These are phyloP conservation scores for Paecilomyces sp. DNA, from an alignment of 2,329 filamentous ascomycete genomes.

Conservation along the genomic window DNA sequence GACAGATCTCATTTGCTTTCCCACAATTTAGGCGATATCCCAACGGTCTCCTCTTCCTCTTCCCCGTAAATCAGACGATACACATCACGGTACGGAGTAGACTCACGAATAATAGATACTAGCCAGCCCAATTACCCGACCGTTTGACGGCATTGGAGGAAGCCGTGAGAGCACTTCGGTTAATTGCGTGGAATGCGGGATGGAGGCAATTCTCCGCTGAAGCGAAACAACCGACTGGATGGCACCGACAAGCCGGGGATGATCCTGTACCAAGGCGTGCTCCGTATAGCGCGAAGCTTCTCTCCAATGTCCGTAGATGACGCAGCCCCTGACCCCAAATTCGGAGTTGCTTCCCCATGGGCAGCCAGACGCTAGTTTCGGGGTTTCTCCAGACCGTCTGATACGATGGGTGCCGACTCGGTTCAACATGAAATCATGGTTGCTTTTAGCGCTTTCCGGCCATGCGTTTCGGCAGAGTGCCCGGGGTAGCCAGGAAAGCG, in stretches of 20 bases:
- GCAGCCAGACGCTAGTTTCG: conserved; percentile 10
- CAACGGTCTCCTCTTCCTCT: background rate
- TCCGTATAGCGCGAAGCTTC: background rate
- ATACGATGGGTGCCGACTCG: conserved; percentile 5
- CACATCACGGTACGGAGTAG: background rate
- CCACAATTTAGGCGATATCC: background rate
- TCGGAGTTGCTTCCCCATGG: conserved; percentile 8
- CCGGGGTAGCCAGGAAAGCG: background rate
- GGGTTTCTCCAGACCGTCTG: conserved; percentile 12
- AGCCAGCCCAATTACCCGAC: background rate
- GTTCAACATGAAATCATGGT: background rate
- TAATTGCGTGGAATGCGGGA: background rate
- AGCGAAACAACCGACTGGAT: background rate
- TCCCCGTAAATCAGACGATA: background rate
- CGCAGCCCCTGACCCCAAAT: conserved; percentile 6
- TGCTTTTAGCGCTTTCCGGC: background rate
- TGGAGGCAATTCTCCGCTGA: background rate
- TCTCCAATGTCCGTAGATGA: conserved; percentile 10
- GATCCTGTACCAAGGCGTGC: background rate
- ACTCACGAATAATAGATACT: background rate
- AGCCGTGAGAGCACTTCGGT: background rate
- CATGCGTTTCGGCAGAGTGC: background rate
- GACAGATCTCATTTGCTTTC: background rate
- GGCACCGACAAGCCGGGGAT: background rate
- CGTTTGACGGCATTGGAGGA: background rate